phyloP scores from a whole-genome alignment of 805 yeast genomes.

The Candida vaughaniae region DNA sequence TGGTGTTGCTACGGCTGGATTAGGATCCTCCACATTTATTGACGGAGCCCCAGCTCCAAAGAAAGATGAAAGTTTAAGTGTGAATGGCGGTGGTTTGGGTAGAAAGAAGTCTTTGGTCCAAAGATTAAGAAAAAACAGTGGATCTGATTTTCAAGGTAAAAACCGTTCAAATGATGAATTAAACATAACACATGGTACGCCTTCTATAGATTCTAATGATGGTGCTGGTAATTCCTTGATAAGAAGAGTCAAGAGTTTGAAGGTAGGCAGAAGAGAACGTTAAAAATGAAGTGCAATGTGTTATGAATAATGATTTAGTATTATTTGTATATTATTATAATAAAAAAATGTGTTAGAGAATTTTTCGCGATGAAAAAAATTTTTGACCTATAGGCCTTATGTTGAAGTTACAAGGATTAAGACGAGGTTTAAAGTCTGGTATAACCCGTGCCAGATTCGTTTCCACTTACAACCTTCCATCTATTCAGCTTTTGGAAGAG shows the following conservation, averaged over 20 bases:
- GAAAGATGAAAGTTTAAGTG: constrained; percentile 28
- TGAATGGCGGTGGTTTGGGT: constrained; percentile 49
- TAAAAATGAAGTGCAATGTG: constrained; percentile 1
- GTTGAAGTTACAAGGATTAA: background rate
- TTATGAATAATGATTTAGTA: constrained; percentile 7
- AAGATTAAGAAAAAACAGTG: constrained; percentile 49
- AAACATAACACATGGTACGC: constrained; percentile 7
- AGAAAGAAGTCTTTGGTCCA: constrained; percentile 85
- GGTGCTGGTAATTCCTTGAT: constrained; percentile 56
- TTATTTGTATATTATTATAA: constrained; percentile 8
- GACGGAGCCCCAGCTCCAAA: constrained; percentile 94
- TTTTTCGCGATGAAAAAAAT: background rate
- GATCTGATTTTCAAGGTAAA: constrained; percentile 31
- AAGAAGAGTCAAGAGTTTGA: constrained; percentile 85
- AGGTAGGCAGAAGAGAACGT: constrained; percentile 57
- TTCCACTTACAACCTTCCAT: constrained; percentile 29
- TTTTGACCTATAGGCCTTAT: background rate
- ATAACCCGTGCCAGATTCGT: too few species aligned
- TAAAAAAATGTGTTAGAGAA: constrained; percentile 2
- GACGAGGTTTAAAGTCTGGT: background rate
- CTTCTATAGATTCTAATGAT: constrained; percentile 12
- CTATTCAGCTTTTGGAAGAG: constrained; percentile 29
- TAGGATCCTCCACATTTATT: constrained; percentile 87
- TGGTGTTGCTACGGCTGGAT: constrained; percentile 82
- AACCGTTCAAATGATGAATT: constrained; percentile 23